Conservation (phyloP, 805 yeast genomes). For the Metschnikowia arizonensis region DNA sequence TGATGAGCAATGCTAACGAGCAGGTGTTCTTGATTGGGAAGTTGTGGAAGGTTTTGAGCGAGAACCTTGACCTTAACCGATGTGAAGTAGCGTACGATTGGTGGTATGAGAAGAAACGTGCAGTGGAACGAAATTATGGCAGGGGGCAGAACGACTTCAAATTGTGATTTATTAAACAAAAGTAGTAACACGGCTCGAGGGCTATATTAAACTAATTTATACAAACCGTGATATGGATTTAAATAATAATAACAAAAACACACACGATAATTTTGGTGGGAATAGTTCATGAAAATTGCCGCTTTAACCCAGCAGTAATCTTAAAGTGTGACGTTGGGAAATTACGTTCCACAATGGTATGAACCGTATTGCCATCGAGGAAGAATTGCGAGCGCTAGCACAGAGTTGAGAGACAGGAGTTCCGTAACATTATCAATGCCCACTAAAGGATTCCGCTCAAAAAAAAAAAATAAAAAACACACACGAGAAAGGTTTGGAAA, state of each 20-base stretch:
- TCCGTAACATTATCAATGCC: neutral
- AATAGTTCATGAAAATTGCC: neutral
- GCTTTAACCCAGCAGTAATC: neutral
- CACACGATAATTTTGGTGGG: neutral
- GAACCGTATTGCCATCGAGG: neutral
- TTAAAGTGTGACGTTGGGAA: neutral
- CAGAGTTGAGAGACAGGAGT: neutral
- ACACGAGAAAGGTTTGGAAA: neutral
- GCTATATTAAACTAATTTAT: slow-evolving; percentile 1
- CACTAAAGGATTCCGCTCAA: neutral
- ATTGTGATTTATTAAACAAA: slow-evolving; percentile 3
- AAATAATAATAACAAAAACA: neutral
- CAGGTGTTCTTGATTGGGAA: slow-evolving; percentile 32
- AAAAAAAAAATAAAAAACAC: too few relatives aligned
- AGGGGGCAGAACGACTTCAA: slow-evolving; percentile 6
- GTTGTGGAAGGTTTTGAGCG: slow-evolving; percentile 55
- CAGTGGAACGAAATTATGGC: slow-evolving; percentile 12
- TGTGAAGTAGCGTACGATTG: slow-evolving; percentile 52
- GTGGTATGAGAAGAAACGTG: slow-evolving; percentile 49
- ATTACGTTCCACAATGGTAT: neutral
- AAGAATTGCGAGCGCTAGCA: neutral
- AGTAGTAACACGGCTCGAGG: too few relatives aligned
- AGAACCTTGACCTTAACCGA: slow-evolving; percentile 54
- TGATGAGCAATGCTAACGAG: slow-evolving; percentile 36
- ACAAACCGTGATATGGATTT: neutral